Conservation (phyloP, 805 yeast genomes). For the Jamesozyma rosinii region DNA sequence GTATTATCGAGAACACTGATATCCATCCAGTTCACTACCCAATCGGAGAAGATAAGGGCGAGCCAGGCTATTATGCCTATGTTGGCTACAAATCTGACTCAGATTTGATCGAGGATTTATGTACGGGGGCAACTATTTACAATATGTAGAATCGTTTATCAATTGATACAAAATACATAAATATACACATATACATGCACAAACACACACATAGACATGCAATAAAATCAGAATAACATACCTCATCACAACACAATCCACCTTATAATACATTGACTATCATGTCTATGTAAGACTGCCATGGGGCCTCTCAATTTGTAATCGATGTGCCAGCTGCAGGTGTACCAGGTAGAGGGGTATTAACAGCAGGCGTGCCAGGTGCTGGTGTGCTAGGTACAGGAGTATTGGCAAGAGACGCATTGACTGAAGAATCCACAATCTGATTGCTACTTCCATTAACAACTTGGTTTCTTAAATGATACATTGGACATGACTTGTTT, state of each 20-base stretch:
- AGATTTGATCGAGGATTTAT: slow-evolving; percentile 15
- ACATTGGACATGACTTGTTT: slow-evolving; percentile 81
- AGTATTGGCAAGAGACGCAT: too few species aligned
- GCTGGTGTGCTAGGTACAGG: neutral
- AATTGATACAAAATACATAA: neutral
- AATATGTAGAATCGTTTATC: slow-evolving; percentile 14
- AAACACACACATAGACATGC: slow-evolving; percentile 1
- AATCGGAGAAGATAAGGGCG: slow-evolving; percentile 27
- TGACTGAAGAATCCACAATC: neutral
- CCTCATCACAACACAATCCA: too few species aligned
- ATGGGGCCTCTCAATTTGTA: neutral
- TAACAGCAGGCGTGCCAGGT: neutral
- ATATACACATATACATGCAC: neutral
- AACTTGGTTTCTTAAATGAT: slow-evolving; percentile 30
- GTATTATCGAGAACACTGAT: slow-evolving; percentile 30
- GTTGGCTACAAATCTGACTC: slow-evolving; percentile 25
- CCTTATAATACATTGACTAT: too few species aligned
- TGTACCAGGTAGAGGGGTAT: neutral
- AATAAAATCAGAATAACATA: neutral
- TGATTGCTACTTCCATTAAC: neutral
- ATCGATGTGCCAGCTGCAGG: neutral
- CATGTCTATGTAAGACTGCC: too few species aligned
- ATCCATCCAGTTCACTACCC: slow-evolving; percentile 28
- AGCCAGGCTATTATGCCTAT: slow-evolving; percentile 30
- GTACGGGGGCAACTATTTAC: slow-evolving; percentile 22